Evolutionary conservation across 2,329 filamentous ascomycete genomes (phyloP), one percentile per base, ranked within the genome.

Genomic region (Fusarium guadeloupense): DNA sequence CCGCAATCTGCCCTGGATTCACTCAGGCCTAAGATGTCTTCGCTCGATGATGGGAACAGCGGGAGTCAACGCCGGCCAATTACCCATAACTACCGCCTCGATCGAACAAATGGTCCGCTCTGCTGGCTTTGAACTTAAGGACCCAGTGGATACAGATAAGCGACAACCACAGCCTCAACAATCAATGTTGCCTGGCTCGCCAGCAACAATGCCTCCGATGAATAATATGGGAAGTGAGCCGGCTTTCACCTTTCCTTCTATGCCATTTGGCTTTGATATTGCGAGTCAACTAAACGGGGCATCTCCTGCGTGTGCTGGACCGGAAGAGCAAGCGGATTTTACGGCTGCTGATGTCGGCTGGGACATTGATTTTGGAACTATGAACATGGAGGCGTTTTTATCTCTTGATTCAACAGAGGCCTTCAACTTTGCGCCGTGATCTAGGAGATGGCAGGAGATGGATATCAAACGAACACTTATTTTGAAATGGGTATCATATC

Each of bases 1-100:
- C n/a, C 68, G 69, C 4, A 77, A 78, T 47, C 67, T 80, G 3
- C 77, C 76, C 1, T 80, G 76, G 76, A 74, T 80, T 9, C 74
- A 77, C 44, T 73, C 74, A 1, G 70, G 72, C 4, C 34, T 80
- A 4, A 69, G 74, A 46, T 74, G 67, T 14, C 64, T 80, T 28
- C 72, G 73, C 4, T 70, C 69, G 2, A 77, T 80, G 76, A 59
- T 67, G 41, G 44, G 51, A 16, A 62, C 62, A 28, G 64, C 54
- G 28, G 59, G 56, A 23, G 31, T 58, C 10, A 63, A 58, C 25
- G 58, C 59, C 4, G 62, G 59, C 2, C 68, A 71, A 33, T 42
- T 66, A 8, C 66, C 69, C 8, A 64, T 57, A 12, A 70, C 68
- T 2, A 70, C 69, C 17, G 50, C 67, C 3, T 63, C 70, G 4